Evolutionary conservation across 495 filamentous ascomycete species (phyloP).

Genomic region (Lophiotrema nucula): DNA sequence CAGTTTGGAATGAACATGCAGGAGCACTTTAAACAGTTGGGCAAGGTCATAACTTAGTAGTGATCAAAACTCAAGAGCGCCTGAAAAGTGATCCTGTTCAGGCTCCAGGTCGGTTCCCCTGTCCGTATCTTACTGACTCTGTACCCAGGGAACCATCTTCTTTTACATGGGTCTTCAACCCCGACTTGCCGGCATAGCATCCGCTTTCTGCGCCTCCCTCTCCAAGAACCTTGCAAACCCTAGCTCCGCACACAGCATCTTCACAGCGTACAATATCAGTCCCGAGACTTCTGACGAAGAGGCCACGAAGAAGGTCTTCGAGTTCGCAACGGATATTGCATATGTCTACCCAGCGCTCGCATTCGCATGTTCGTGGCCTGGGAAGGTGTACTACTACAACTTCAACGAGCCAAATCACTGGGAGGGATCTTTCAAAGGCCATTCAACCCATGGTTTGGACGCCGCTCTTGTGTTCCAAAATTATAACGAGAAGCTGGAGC

Average conservation of each 20-base stretch:
- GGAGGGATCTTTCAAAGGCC: conserved; percentile 48
- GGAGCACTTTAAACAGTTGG: too few species aligned
- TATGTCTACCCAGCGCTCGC: conserved; percentile 45
- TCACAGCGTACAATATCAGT: conserved; percentile 40
- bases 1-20: too few species aligned
- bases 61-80: too few species aligned
- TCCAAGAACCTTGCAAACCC: conserved; percentile 31
- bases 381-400: conserved; percentile 48
- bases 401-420: conserved; percentile 53
- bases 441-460: conserved; percentile 48
- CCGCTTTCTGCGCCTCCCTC: conserved; percentile 39
- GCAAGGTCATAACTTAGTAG: too few species aligned
- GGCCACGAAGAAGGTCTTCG: conserved; percentile 39
- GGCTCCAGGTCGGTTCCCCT: too few species aligned
- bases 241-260: conserved; percentile 31
- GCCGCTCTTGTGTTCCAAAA: conserved; percentile 51
- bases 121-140: not conserved
- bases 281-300: conserved; percentile 38
- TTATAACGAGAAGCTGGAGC: conserved; percentile 42
- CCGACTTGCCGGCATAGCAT: conserved; percentile 38
- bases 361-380: conserved; percentile 41
- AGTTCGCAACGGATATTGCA: conserved; percentile 44
- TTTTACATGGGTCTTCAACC: conserved; percentile 13
- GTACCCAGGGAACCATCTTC: conserved; percentile 37
- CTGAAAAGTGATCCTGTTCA: too few species aligned